phyloP scores from a whole-genome alignment of 1,284 basidiomycete genomes.

The Phellopilus nigrolimitatus region DNA sequence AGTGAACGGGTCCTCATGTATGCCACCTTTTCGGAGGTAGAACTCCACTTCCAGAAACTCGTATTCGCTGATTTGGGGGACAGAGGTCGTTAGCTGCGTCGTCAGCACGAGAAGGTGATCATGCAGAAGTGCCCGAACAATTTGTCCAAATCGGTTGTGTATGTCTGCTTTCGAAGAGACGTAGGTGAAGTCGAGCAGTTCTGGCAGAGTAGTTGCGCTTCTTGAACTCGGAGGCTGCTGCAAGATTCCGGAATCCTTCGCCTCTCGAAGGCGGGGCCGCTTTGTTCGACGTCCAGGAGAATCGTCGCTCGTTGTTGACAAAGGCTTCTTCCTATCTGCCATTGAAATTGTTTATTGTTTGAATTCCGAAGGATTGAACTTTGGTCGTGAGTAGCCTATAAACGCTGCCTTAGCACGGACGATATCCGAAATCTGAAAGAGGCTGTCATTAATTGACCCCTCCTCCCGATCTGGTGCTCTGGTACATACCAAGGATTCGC shows the following conservation, averaged over 20 bases:
- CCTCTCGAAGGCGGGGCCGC: conserved; percentile 10
- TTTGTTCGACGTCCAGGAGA: conserved; percentile 1
- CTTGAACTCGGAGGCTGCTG: neutral
- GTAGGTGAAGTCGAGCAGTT: conserved; percentile 45
- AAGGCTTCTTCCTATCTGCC: conserved; percentile 12
- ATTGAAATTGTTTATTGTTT: too few species aligned
- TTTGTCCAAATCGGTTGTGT: conserved; percentile 39
- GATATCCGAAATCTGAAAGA: too few species aligned
- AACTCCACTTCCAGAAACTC: conserved; percentile 69
- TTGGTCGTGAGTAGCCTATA: too few species aligned
- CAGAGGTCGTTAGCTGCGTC: conserved; percentile 28
- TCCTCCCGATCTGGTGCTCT: too few species aligned
- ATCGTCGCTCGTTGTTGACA: neutral
- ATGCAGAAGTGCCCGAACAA: conserved; percentile 48
- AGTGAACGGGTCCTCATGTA: conserved; percentile 69
- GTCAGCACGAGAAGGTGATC: conserved; percentile 42
- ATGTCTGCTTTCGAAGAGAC: conserved; percentile 36
- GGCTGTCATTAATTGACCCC: too few species aligned
- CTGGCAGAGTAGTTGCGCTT: conserved; percentile 19
- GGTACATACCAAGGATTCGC: too few species aligned
- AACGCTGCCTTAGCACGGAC: too few species aligned
- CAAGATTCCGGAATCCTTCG: neutral
- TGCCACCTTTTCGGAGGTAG: conserved; percentile 51
- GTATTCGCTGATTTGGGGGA: conserved; percentile 31
- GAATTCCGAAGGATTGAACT: too few species aligned